Evolutionary conservation across 441 rosid genomes (phyloP).

Genomic region (Dalechampia spathulata): DNA sequence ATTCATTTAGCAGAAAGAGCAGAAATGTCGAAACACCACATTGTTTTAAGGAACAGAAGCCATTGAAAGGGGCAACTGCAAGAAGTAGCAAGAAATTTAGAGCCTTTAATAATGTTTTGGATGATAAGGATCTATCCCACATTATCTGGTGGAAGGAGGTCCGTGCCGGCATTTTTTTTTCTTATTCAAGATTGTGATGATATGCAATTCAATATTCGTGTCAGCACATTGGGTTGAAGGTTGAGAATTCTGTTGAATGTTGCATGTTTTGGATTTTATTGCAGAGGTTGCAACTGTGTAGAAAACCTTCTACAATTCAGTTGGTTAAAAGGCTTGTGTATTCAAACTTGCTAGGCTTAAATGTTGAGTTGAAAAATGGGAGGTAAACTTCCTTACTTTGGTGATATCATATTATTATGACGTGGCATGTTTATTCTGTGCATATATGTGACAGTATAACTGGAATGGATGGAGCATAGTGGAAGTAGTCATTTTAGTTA

Average conservation of each 20-base stretch:
- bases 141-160: slow-evolving; percentile 96
- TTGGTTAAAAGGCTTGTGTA: slow-evolving; percentile 61
- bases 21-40: slow-evolving; percentile 29
- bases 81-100: slow-evolving; percentile 49
- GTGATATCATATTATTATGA: too few species aligned
- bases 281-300: slow-evolving; percentile 78
- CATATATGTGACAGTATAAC: too few species aligned
- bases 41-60: slow-evolving; percentile 47
- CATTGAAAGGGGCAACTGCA: slow-evolving; percentile 23
- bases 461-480: too few species aligned
- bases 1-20: slow-evolving; percentile 21
- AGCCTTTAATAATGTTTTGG: slow-evolving; percentile 30
- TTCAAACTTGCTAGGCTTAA: slow-evolving; percentile 76
- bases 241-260: not conserved
- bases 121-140: slow-evolving; percentile 69
- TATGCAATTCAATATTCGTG: not conserved
- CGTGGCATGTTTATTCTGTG: too few species aligned
- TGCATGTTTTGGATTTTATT: slow-evolving; percentile 12
- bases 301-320: slow-evolving; percentile 74
- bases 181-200: slow-evolving; percentile 6
- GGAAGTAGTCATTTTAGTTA: too few species aligned
- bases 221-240: not conserved
- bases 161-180: not conserved
- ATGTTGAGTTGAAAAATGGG: slow-evolving; percentile 72
- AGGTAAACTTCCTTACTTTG: slow-evolving; percentile 31